Evolutionary conservation across 257 asterid genomes (phyloP).

Genomic region (Solanum phureja): DNA sequence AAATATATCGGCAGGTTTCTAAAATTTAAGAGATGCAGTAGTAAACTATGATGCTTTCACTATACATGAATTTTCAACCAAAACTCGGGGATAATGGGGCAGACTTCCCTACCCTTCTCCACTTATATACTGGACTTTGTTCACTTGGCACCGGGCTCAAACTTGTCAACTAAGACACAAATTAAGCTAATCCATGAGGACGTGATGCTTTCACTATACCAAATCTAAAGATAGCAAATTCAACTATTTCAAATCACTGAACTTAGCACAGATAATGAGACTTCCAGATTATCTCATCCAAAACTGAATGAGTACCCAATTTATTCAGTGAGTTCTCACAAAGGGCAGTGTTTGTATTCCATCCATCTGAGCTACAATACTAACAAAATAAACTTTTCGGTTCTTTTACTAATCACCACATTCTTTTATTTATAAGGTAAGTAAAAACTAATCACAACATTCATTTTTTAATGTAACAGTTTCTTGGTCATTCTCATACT

Average conservation of each 20-base stretch:
- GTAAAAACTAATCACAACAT: background rate
- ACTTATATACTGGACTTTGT: background rate
- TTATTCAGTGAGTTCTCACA: background rate
- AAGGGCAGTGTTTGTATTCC: background rate
- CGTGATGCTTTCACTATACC: background rate
- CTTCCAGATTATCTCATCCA: background rate
- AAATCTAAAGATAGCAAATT: background rate
- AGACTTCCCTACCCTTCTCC: background rate
- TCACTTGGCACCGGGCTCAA: background rate
- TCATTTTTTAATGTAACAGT: background rate
- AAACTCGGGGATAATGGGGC: background rate
- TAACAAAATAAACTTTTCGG: background rate
- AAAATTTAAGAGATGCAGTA: background rate
- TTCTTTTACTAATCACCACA: background rate
- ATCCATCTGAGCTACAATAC: background rate
- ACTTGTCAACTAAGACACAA: background rate
- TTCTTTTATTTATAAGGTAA: background rate
- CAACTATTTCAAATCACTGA: background rate
- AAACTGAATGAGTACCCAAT: background rate
- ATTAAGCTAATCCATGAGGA: background rate
- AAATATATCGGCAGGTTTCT: background rate
- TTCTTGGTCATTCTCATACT: background rate
- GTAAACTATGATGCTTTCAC: background rate
- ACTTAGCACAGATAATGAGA: background rate
- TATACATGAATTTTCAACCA: background rate